phyloP scores from a whole-genome alignment of 192 early-diverging fungal genomes.

The Podila minutissima region DNA sequence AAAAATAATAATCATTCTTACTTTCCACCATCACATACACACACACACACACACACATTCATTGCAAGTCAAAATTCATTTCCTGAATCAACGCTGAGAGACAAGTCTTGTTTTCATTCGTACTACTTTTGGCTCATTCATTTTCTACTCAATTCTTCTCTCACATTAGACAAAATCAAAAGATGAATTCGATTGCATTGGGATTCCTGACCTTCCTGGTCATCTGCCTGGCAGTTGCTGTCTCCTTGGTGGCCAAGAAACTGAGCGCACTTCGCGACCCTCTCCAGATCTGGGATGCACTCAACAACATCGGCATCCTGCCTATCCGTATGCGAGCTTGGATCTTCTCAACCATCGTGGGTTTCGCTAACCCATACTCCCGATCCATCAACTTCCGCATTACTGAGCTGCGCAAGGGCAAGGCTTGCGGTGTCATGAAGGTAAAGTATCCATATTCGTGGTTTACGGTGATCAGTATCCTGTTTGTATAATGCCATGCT shows the following conservation, averaged over 20 bases:
- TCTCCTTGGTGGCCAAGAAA: constrained; percentile 30
- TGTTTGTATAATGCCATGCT: no score
- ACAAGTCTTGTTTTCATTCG: no score
- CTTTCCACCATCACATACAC: no score
- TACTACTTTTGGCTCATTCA: background rate
- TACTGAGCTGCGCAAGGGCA: constrained; percentile 63
- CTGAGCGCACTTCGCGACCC: constrained; percentile 50
- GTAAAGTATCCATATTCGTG: constrained; percentile 19
- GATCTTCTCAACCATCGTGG: constrained; percentile 58
- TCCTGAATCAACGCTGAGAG: no score
- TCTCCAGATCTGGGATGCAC: constrained; percentile 59
- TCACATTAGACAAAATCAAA: background rate
- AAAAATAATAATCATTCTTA: no score
- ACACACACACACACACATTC: no score
- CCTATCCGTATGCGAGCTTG: constrained; percentile 57
- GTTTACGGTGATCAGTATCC: no score
- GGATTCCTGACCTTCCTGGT: background rate
- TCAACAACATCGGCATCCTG: constrained; percentile 53
- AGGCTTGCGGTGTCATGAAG: constrained; percentile 63
- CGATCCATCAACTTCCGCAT: constrained; percentile 64
- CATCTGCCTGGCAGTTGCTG: constrained; percentile 3
- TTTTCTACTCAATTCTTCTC: background rate
- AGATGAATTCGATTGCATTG: background rate
- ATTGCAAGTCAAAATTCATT: no score
- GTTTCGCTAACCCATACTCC: constrained; percentile 60